Conservation (phyloP, 108 stramenopile genomes). For the Epithemia pelagica region DNA sequence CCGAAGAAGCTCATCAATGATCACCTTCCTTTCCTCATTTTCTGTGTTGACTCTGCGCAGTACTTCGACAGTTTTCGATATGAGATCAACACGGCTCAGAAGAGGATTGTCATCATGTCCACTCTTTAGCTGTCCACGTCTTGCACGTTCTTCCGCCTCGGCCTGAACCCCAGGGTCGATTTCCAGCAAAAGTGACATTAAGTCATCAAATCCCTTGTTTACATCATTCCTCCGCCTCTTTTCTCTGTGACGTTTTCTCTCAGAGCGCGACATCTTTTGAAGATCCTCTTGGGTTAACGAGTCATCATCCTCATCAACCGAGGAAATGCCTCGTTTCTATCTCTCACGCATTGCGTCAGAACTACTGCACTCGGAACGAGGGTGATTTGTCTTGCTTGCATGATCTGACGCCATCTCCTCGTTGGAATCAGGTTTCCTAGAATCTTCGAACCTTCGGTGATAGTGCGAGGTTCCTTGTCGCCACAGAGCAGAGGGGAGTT, state of each 20-base stretch:
- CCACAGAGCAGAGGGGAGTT: too few species aligned
- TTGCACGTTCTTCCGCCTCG: slow-evolving; percentile 10
- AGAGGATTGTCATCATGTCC: slow-evolving; percentile 8
- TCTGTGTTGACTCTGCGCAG: slow-evolving; percentile 32
- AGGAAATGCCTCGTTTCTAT: not conserved
- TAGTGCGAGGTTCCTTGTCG: too few species aligned
- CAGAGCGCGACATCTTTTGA: slow-evolving; percentile 25
- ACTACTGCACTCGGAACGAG: too few species aligned
- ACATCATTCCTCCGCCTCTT: slow-evolving; percentile 73
- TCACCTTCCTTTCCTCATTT: slow-evolving; percentile 30
- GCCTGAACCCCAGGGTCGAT: slow-evolving; percentile 27
- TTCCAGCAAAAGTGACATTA: slow-evolving; percentile 52
- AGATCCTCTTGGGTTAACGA: not conserved
- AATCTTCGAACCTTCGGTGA: too few species aligned
- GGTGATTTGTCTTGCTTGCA: too few species aligned
- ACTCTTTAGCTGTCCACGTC: slow-evolving; percentile 6
- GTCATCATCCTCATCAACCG: not conserved
- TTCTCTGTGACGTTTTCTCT: slow-evolving; percentile 75
- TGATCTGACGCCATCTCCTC: too few species aligned
- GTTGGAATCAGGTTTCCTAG: too few species aligned
- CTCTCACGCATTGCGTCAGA: too few species aligned
- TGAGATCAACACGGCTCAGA: slow-evolving; percentile 16
- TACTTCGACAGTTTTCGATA: slow-evolving; percentile 14
- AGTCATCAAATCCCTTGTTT: slow-evolving; percentile 63
- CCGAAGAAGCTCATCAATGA: slow-evolving; percentile 37